Evolutionary conservation across 768 basidiomycete genomes (phyloP).

Genomic region (Clavaria fumosa): DNA sequence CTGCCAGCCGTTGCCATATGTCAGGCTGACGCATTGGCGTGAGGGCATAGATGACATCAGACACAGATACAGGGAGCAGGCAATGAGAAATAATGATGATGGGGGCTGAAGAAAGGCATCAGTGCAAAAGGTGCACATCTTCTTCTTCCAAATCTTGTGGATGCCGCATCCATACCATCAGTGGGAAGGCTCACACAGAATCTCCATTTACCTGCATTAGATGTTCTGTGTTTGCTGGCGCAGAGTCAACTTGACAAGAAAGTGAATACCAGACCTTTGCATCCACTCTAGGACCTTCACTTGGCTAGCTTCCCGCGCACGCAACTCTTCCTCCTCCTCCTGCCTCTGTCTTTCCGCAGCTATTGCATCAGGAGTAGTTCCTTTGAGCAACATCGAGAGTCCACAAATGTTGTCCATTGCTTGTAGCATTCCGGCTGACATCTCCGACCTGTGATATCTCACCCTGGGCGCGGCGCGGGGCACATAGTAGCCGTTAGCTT

Average conservation of each 20-base stretch:
- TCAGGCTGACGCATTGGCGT: too few species aligned
- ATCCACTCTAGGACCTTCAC: constrained; percentile 6
- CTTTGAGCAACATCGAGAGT: constrained; percentile 8
- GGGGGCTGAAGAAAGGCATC: too few species aligned
- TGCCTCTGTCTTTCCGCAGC: constrained; percentile 5
- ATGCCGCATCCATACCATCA: too few species aligned
- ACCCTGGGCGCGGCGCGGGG: constrained; percentile 4
- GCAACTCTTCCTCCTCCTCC: constrained; percentile 5
- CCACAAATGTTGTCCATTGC: constrained; percentile 8
- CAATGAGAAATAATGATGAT: too few species aligned
- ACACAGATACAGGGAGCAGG: too few species aligned
- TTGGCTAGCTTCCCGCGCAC: constrained; percentile 6
- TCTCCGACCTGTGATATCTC: constrained; percentile 6
- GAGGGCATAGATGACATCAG: too few species aligned
- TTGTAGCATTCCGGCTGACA: constrained; percentile 8
- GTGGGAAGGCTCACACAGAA: too few species aligned
- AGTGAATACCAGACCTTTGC: not conserved
- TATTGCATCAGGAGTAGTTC: constrained; percentile 7
- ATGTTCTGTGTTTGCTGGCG: too few species aligned
- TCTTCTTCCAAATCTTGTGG: too few species aligned
- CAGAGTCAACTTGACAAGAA: not conserved
- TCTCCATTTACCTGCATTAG: too few species aligned
- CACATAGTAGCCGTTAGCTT: constrained; percentile 5
- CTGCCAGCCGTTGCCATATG: too few species aligned
- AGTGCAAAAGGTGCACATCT: too few species aligned